phyloP scores from a whole-genome alignment of 2,329 filamentous ascomycete species.

The Dothistroma pini region DNA sequence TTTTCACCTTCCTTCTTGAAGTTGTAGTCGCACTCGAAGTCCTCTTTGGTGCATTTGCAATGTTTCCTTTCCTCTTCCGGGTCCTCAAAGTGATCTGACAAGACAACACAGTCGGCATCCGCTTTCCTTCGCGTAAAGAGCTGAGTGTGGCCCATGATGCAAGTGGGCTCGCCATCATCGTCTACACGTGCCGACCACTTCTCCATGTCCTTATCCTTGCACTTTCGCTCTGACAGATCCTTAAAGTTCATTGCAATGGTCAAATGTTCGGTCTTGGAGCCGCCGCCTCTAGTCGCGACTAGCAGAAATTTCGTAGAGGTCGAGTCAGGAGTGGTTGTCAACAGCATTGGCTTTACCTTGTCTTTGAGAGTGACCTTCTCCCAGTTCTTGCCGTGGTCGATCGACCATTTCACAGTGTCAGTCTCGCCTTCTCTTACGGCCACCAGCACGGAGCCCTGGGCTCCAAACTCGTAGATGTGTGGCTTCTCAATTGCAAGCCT shows the following conservation, averaged over 20 bases:
- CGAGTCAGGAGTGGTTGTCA: slow-evolving; percentile 89
- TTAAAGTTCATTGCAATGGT: slow-evolving; percentile 79
- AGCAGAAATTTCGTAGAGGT: slow-evolving; percentile 89
- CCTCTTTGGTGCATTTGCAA: slow-evolving; percentile 76
- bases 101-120: slow-evolving; percentile 83
- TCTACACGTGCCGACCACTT: slow-evolving; percentile 83
- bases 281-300: slow-evolving; percentile 57
- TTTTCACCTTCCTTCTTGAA: slow-evolving; percentile 68
- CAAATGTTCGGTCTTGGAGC: slow-evolving; percentile 49
- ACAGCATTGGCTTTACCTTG: slow-evolving; percentile 65
- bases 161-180: slow-evolving; percentile 74
- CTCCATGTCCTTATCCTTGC: slow-evolving; percentile 73
- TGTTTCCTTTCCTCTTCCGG: slow-evolving; percentile 64
- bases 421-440: slow-evolving; percentile 71
- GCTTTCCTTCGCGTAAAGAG: slow-evolving; percentile 82
- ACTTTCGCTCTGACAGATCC: slow-evolving; percentile 74
- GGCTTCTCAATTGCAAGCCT: slow-evolving; percentile 68
- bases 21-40: slow-evolving; percentile 97
- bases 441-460: slow-evolving; percentile 83
- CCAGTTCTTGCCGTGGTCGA: slow-evolving; percentile 89
- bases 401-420: slow-evolving; percentile 68
- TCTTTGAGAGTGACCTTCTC: slow-evolving; percentile 63
- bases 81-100: slow-evolving; percentile 72
- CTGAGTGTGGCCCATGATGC: slow-evolving; percentile 95
- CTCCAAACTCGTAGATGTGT: slow-evolving; percentile 95